Evolutionary conservation across 192 early-diverging fungal species (phyloP), one percentile per base, ranked within the genome.

Genomic region (Coemansia sp.): DNA sequence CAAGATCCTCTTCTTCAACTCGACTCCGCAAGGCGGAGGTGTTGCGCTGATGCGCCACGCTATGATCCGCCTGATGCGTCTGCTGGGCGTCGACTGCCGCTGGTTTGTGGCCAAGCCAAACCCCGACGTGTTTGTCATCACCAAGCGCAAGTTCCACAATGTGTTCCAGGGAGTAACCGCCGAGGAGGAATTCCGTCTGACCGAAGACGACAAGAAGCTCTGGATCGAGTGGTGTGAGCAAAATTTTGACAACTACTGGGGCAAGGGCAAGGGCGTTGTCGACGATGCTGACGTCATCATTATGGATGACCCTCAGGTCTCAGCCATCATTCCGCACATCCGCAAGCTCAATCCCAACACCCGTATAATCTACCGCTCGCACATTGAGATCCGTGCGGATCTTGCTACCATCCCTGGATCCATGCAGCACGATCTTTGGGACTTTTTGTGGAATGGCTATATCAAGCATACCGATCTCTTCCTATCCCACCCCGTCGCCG

Each of bases 1-100:
- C 32, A 79, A 76, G 46, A 81, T 90, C 43, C 71, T 87, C 43
- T 94, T 87, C 69, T 93, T 94, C 77, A 93, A 88, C 77, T 90
- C 92, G 22, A 94, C 93, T 9, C 89, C 91, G 16, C 92, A 93
- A 68, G 93, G 93, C 40, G 93, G 93, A 46, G 93, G 93, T 41
- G 92, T 94, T 36, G 92, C 92, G n/a, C 80, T 94, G 55, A 94
- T 94, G 93, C 87, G 93, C 45, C 93, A 94, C 65, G 91, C 93
- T 13, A 78, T 89, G 8, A 81, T 94, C 41, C 87, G 93, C 40
- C 81, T 92, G 62, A 84, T 91, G 62, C 67, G 77, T 16, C 69
- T 93, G 40, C 83, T 91, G 32, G 85, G 77, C 40, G 80, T 94
- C 15, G 85, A 92, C 71, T 86, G 81, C 47, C 87, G 88, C 65